Conservation (phyloP, 441 rosid species). For the Erysimum pusillum region DNA sequence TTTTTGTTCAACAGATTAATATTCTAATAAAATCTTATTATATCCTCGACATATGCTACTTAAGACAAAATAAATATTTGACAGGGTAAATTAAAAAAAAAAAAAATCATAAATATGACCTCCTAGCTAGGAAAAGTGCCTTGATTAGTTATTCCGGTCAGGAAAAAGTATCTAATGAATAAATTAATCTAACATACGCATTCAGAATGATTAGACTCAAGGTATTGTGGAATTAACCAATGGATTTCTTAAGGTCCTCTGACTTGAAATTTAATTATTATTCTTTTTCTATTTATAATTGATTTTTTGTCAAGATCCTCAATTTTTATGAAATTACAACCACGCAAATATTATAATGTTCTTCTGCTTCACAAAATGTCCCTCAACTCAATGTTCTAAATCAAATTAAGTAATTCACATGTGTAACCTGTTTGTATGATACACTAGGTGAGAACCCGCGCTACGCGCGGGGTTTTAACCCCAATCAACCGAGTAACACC, state of each 20-base stretch:
- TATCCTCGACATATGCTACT: slow-evolving; percentile 11
- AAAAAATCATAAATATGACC: slow-evolving; percentile 14
- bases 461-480: no score
- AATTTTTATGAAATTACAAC: slow-evolving; percentile 22
- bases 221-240: slow-evolving; percentile 43
- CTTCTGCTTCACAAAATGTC: slow-evolving; percentile 24
- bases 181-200: not conserved
- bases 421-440: slow-evolving; percentile 7
- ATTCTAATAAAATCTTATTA: not conserved
- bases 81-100: not conserved
- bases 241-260: slow-evolving; percentile 42
- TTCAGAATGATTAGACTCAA: slow-evolving; percentile 38
- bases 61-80: slow-evolving; percentile 17
- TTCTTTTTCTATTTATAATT: not conserved
- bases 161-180: slow-evolving; percentile 32
- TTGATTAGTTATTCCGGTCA: slow-evolving; percentile 47
- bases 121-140: slow-evolving; percentile 46
- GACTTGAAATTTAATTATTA: slow-evolving; percentile 17
- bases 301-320: slow-evolving; percentile 22
- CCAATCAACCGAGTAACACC: no score
- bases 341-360: not conserved
- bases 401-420: slow-evolving; percentile 32
- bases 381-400: slow-evolving; percentile 12
- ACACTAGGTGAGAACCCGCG: not conserved
- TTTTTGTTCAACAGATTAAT: not conserved